phyloP scores from a whole-genome alignment of 495 filamentous ascomycete species.

The Penicillium canescens region DNA sequence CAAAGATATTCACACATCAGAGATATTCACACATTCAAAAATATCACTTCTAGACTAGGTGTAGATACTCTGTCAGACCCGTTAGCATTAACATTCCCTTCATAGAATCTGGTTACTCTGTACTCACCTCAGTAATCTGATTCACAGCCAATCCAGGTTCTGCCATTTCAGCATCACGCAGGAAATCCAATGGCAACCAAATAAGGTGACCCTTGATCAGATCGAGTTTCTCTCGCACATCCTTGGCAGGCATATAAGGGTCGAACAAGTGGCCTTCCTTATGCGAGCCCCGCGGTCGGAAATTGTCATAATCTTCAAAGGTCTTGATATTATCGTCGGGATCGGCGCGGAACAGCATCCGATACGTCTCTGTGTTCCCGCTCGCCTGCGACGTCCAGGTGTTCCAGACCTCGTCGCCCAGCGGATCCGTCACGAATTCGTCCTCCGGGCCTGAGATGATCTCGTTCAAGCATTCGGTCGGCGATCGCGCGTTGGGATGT shows the following conservation, averaged over 20 bases:
- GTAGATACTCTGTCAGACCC: slow-evolving; percentile 41
- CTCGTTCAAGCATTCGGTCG: slow-evolving; percentile 71
- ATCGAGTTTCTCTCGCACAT: slow-evolving; percentile 74
- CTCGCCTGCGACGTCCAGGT: slow-evolving; percentile 77
- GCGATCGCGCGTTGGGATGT: slow-evolving; percentile 81
- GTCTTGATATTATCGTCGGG: slow-evolving; percentile 87
- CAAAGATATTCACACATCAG: background rate
- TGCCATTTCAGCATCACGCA: slow-evolving; percentile 84
- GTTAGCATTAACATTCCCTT: background rate
- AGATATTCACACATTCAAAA: too few species aligned
- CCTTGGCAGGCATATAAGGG: slow-evolving; percentile 63
- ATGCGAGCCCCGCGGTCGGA: slow-evolving; percentile 62
- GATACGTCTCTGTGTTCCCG: slow-evolving; percentile 80
- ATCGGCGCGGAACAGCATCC: slow-evolving; percentile 88
- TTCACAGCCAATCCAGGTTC: slow-evolving; percentile 82
- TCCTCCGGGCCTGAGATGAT: slow-evolving; percentile 63
- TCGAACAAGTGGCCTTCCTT: slow-evolving; percentile 87
- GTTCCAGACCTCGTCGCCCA: slow-evolving; percentile 79
- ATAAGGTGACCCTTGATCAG: slow-evolving; percentile 86
- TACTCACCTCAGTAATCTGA: slow-evolving; percentile 61
- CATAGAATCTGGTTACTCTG: background rate
- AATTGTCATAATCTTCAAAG: slow-evolving; percentile 85
- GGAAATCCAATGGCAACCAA: slow-evolving; percentile 91
- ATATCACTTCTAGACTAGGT: slow-evolving; percentile 22
- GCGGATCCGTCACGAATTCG: slow-evolving; percentile 78